Evolutionary conservation across 108 stramenopile species (phyloP), one percentile per base, ranked within the genome.

Genomic region (Fistulifera solaris): DNA sequence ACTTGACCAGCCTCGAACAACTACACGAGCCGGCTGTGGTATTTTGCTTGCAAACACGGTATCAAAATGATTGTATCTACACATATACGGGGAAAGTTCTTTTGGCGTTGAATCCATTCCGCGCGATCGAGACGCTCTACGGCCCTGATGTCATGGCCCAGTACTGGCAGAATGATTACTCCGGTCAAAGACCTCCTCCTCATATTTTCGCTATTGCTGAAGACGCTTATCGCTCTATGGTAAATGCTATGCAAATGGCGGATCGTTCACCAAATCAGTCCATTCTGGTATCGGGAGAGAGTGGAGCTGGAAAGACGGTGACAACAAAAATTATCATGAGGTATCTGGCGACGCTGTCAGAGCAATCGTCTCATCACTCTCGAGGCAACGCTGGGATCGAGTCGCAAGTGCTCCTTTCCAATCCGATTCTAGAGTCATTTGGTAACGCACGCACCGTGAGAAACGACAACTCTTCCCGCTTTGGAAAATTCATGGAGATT

Each of bases 281-380:
- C 21, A 91, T 94, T 61, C 66, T 94, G 0, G 83, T 91, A 0
- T 80, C 77, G 54, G 89, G 89, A 22, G 98, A 98, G 71, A 71
- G 67, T 51, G 98, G 98, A 12, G 94, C 98, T n/a, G 96, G 95
- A 13, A 99, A 98, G 61, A 99, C 96, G 8, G 98, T 97, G 23
- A 96, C 95, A 0, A 94, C 95, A 41, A 99, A 99, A 61, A 81
- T 97, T 50, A 81, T 99, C 39, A 95, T 99, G 98, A 63, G 83
- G 54, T 96, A 93, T 58, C 67, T 96, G 27, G 91, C 94, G 13
- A 72, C 78, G 4, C 62, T 92, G 41, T 81, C 79, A 44, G 71
- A 84, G 66, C 75, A 77, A 39, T 76, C 76, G 25, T 45, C 44
- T 3, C 6, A 45, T 11, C 16, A 45, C 11, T 19, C 68, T 27